These are phyloP conservation scores for Stagonosporopsis chrysanthemi DNA, from an alignment of 2,329 filamentous ascomycete genomes.

Conservation along the genomic window DNA sequence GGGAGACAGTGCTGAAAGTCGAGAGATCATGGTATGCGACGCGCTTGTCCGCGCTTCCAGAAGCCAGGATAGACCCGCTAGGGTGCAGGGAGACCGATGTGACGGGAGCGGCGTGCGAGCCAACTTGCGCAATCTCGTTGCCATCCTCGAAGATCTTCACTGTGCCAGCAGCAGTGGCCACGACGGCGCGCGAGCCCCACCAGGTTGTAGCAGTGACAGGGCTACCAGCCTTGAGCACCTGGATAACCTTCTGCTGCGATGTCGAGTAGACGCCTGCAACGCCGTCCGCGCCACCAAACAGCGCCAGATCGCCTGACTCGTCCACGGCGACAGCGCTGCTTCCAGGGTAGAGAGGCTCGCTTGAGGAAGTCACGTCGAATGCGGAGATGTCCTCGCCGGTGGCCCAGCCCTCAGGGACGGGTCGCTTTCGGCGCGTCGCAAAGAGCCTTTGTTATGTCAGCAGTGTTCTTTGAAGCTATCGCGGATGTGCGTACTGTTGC, in stretches of 20 bases:
- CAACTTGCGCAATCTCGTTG: slow-evolving; percentile 71
- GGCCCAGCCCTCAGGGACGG: slow-evolving; percentile 84
- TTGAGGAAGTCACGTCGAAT: slow-evolving; percentile 62
- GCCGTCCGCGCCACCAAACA: slow-evolving; percentile 78
- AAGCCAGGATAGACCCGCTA: slow-evolving; percentile 81
- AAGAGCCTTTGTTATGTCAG: slow-evolving; percentile 69
- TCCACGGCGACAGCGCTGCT: slow-evolving; percentile 66
- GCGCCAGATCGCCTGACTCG: slow-evolving; percentile 68
- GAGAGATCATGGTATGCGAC: slow-evolving; percentile 87
- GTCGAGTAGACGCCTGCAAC: slow-evolving; percentile 81
- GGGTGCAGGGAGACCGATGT: slow-evolving; percentile 83
- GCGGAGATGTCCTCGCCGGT: slow-evolving; percentile 73
- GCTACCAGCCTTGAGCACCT: slow-evolving; percentile 68
- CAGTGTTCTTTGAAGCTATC: not conserved
- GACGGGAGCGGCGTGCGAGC: slow-evolving; percentile 82
- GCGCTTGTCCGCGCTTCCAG: slow-evolving; percentile 89
- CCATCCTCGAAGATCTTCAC: slow-evolving; percentile 82
- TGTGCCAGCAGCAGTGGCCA: slow-evolving; percentile 76
- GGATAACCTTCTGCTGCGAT: slow-evolving; percentile 75
- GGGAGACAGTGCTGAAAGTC: slow-evolving; percentile 72
- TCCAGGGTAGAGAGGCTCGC: slow-evolving; percentile 67
- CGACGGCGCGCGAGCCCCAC: slow-evolving; percentile 72
- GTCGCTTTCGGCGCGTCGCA: slow-evolving; percentile 87
- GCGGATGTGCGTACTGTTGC: slow-evolving; percentile 67
- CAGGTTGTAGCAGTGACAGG: slow-evolving; percentile 73